A percentile compares a stretch with the other conserved stretches of the same genome.
phyloP scores from a whole-genome alignment of 495 filamentous ascomycete species.

The Parachaetomium inaequale region DNA sequence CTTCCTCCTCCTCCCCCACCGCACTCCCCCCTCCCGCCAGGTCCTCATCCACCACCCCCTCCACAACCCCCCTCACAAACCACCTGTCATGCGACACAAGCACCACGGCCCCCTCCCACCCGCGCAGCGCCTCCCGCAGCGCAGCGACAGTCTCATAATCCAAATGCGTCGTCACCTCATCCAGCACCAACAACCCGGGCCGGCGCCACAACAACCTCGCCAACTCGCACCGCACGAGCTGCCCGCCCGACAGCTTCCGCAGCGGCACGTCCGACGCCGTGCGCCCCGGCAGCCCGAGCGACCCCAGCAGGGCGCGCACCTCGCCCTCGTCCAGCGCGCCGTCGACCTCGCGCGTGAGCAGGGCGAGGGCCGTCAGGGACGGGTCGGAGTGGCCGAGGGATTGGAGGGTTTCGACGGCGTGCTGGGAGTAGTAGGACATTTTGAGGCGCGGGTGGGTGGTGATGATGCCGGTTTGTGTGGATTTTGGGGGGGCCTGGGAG shows the following conservation, averaged over 20 bases:
- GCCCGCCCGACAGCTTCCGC: constrained; percentile 66
- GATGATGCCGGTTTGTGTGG: constrained; percentile 46
- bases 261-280: constrained; percentile 68
- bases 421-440: constrained; percentile 73
- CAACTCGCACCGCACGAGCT: constrained; percentile 72
- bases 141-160: constrained; percentile 73
- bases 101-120: constrained; percentile 67
- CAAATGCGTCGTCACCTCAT: constrained; percentile 83
- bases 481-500: constrained; percentile 34
- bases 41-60: constrained; percentile 57
- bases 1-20: constrained; percentile 40
- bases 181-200: constrained; percentile 72
- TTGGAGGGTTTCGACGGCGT: constrained; percentile 66
- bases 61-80: constrained; percentile 64
- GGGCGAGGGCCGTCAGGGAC: constrained; percentile 57
- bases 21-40: constrained; percentile 47
- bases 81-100: constrained; percentile 76
- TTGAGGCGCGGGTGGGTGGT: constrained; percentile 61
- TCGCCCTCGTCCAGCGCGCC: constrained; percentile 58
- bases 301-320: constrained; percentile 56
- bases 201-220: constrained; percentile 62
- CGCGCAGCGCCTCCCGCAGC: constrained; percentile 58
- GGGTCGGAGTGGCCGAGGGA: constrained; percentile 39
- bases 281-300: constrained; percentile 62
- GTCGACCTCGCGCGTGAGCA: constrained; percentile 48